Evolutionary conservation across 176 grass and related monocot species (phyloP), one percentile per base, ranked within the genome.

Genomic region (Canna indica): DNA sequence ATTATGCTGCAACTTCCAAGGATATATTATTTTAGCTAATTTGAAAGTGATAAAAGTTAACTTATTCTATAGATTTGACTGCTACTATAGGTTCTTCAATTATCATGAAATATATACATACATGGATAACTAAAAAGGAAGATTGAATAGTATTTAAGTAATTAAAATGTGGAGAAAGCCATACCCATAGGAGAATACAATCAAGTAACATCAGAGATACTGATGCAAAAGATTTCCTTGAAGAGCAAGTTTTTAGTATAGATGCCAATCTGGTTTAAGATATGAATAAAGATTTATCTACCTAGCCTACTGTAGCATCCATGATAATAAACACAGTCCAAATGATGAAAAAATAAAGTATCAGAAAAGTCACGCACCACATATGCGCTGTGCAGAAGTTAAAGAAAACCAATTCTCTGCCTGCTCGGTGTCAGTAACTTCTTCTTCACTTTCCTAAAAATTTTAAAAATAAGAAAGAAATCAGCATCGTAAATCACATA

Each of bases 391-490:
- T 34, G 95, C 95, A 77, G 95, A 99, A 64, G 95, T 99, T 57
- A 99, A 79, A 46, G 94, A 99, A 77, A 99, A 93, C 95, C 95
- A 99, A 77, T 99, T 99, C 86, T 99, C 95, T 69, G 84, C 90
- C 81, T 99, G 95, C 69, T 99, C 95, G 0, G 95, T 90, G 54
- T 99, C 95, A 39, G 84, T 90, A 67, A 90, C 80, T 62, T 99
- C 89, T 82, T 99, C 95, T 61, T 99, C 95, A 0, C 84, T 99
- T 82, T 99, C 95, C 95, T 99, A 54, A 50, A 80, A 81, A 85
- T 69, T n/a, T n/a, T n/a, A n/a, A n/a, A 70, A 18, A 31, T 29
- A 26, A 45, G 26, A 48, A 27, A 45, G 33, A 24, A 7, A 12
- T 42, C 67, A 36, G n/a, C 39, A n/a, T 45, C 60, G 60, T 22